These are phyloP conservation scores for Calendula officinalis DNA, from an alignment of 129 eudicot species.

Conservation along the genomic window DNA sequence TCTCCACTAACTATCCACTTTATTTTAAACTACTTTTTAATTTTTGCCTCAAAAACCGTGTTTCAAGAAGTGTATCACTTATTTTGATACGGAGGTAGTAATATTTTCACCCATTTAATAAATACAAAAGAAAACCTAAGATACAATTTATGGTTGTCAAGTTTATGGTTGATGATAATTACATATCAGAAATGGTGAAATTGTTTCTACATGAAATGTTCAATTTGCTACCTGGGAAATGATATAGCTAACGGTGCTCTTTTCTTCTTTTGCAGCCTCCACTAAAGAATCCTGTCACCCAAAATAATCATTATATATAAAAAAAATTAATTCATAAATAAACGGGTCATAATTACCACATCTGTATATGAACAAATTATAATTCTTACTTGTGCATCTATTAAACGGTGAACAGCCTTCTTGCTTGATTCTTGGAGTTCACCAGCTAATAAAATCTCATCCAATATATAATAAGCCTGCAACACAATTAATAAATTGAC, in stretches of 20 bases:
- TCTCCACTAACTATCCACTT: no score
- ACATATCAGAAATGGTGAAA: neutral
- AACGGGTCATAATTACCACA: neutral
- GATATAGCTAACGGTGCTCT: conserved; percentile 56
- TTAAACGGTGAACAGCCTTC: conserved; percentile 71
- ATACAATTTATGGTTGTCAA: no score
- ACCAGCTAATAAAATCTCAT: conserved; percentile 85
- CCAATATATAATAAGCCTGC: conserved; percentile 87
- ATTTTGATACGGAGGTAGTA: no score
- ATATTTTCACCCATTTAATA: no score
- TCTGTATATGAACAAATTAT: neutral
- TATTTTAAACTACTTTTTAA: no score
- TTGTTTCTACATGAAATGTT: neutral
- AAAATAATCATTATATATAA: neutral
- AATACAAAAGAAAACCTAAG: no score
- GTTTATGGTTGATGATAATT: no score
- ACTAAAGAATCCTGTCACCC: conserved; percentile 70
- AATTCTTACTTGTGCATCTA: conserved; percentile 63
- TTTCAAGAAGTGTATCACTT: no score
- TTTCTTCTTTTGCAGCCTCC: conserved; percentile 81
- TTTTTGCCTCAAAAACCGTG: no score
- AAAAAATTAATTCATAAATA: neutral
- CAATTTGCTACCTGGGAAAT: conserved; percentile 73
- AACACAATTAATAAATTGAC: neutral
- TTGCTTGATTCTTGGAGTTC: conserved; percentile 96